phyloP scores from a whole-genome alignment of 345 rosid species.

The Arabis alpina region DNA sequence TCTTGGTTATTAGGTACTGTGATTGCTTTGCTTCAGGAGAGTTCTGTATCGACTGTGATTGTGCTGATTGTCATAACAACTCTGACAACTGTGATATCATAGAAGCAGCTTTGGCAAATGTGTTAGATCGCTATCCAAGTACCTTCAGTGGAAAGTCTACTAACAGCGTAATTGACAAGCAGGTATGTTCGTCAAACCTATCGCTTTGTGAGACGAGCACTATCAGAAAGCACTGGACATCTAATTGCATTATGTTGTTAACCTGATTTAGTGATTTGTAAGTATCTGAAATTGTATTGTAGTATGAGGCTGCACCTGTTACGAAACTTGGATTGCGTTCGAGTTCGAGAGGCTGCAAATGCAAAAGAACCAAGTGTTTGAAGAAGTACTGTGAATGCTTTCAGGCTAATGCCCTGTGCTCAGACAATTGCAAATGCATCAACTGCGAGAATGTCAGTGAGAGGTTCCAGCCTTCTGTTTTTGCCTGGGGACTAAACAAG shows the following conservation, averaged over 20 bases:
- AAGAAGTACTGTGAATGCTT: conserved; percentile 70
- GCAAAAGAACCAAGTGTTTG: conserved; percentile 56
- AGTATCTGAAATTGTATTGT: conserved; percentile 19
- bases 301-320: conserved; percentile 41
- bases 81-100: conserved; percentile 43
- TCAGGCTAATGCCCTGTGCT: conserved; percentile 56
- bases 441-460: conserved; percentile 49
- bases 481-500: conserved; percentile 9
- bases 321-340: conserved; percentile 37
- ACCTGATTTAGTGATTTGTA: not conserved
- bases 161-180: conserved; percentile 26
- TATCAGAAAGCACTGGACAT: not conserved
- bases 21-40: conserved; percentile 60
- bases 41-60: conserved; percentile 57
- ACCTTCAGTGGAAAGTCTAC: conserved; percentile 50
- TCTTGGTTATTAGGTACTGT: conserved; percentile 52
- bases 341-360: conserved; percentile 55
- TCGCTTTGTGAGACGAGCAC: conserved; percentile 1
- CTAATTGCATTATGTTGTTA: not conserved
- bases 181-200: conserved; percentile 41
- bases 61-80: conserved; percentile 53
- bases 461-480: conserved; percentile 12
- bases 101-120: conserved; percentile 42
- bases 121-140: conserved; percentile 52
- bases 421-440: conserved; percentile 57